Conservation (phyloP, 108 stramenopile genomes). For the Nannochloropsis salina region DNA sequence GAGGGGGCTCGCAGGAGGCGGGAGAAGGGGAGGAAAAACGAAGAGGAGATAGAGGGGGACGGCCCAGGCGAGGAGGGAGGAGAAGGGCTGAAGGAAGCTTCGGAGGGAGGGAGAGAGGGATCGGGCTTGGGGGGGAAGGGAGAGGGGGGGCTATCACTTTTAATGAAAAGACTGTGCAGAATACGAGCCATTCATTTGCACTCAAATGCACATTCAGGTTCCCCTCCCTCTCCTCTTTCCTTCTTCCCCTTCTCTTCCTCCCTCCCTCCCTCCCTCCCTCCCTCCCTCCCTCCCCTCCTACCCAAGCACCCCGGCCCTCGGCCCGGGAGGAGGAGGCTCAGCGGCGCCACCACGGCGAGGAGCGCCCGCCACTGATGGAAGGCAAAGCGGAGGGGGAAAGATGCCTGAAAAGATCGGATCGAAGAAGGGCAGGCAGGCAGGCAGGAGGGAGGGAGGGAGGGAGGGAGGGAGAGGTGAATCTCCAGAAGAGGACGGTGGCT, state of each 20-base stretch:
- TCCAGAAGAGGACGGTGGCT: neutral
- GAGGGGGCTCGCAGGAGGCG: neutral
- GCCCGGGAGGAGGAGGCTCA: neutral
- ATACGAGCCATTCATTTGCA: too few relatives aligned
- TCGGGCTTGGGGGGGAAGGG: neutral
- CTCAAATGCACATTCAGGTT: too few relatives aligned
- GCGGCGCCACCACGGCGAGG: neutral
- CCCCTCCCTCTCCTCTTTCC: too few relatives aligned
- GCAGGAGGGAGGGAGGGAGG: neutral
- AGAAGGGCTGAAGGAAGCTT: neutral
- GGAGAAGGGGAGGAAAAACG: neutral
- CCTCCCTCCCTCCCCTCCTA: neutral
- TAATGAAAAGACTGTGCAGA: too few relatives aligned
- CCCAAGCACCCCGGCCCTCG: neutral
- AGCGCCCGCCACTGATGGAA: neutral
- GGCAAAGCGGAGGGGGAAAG: neutral
- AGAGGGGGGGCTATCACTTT: too few relatives aligned
- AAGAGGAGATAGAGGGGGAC: neutral
- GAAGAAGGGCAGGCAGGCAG: neutral
- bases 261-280: conserved; percentile 10
- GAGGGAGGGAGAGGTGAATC: neutral
- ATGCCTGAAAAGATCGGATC: neutral
- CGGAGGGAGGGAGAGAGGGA: neutral
- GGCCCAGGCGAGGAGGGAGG: neutral
- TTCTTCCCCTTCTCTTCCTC: neutral